Evolutionary conservation across 2,329 filamentous ascomycete genomes (phyloP).

Genomic region (Lecanicillium sp.): DNA sequence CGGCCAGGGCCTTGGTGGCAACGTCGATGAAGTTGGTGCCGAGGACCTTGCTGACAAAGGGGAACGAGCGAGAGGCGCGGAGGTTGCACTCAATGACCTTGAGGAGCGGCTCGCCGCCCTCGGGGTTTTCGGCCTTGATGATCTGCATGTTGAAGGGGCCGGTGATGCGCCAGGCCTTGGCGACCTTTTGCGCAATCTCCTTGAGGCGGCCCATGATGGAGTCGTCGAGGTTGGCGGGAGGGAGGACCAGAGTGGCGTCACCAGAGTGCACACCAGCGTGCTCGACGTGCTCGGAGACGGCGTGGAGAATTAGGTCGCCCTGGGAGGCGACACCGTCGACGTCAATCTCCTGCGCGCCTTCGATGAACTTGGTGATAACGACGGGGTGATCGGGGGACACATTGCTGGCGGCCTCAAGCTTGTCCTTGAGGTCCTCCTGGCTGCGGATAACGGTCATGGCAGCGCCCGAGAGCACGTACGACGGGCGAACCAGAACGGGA

Average conservation of each 20-base stretch:
- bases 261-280: slow-evolving; percentile 97
- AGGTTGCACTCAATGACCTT: slow-evolving; percentile 99
- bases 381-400: slow-evolving; percentile 97
- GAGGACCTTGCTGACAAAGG: slow-evolving; percentile 95
- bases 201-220: slow-evolving; percentile 78
- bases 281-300: slow-evolving; percentile 92
- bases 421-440: slow-evolving; percentile 85
- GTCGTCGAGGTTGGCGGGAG: slow-evolving; percentile 72
- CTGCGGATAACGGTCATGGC: slow-evolving; percentile 96
- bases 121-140: slow-evolving; percentile 79
- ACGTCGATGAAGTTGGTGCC: slow-evolving; percentile 95
- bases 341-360: slow-evolving; percentile 93
- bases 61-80: slow-evolving; percentile 94
- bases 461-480: slow-evolving; percentile 92
- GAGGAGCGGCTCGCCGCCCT: slow-evolving; percentile 66
- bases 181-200: slow-evolving; percentile 93
- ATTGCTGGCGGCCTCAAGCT: slow-evolving; percentile 80
- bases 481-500: slow-evolving; percentile 89
- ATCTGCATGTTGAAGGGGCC: slow-evolving; percentile 99
- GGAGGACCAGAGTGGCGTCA: slow-evolving; percentile 89
- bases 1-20: slow-evolving; percentile 85
- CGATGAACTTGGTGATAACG: slow-evolving; percentile 97
- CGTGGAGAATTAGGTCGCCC: slow-evolving; percentile 83
- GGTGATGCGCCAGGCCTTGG: slow-evolving; percentile 93
- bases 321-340: slow-evolving; percentile 85